Evolutionary conservation across 495 filamentous ascomycete species (phyloP).

Genomic region (Coniosporium apollinis): DNA sequence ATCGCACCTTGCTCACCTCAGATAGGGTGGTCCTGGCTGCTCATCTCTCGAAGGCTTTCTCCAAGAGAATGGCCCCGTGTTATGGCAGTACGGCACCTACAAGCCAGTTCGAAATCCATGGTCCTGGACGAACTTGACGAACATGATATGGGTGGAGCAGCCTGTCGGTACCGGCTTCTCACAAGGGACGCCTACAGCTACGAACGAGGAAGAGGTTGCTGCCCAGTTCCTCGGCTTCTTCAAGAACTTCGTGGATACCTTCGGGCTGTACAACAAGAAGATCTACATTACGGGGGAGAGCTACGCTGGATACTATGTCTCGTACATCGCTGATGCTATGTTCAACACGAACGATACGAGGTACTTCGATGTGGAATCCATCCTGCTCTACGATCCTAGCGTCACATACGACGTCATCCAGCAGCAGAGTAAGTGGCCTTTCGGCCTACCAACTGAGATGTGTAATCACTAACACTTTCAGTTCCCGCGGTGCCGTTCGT

Average conservation of each 20-base stretch:
- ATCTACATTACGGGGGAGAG: slow-evolving; percentile 47
- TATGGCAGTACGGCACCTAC: slow-evolving; percentile 27
- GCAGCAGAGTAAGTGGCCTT: slow-evolving; percentile 24
- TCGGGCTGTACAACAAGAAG: slow-evolving; percentile 42
- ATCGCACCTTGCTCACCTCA: not conserved
- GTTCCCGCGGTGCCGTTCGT: slow-evolving; percentile 45
- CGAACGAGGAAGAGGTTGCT: slow-evolving; percentile 37
- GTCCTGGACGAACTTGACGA: slow-evolving; percentile 14
- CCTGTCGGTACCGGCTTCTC: slow-evolving; percentile 30
- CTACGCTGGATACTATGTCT: slow-evolving; percentile 60
- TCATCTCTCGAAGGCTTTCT: slow-evolving; percentile 22
- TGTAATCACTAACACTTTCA: slow-evolving; percentile 14
- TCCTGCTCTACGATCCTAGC: slow-evolving; percentile 54
- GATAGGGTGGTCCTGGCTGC: slow-evolving; percentile 20
- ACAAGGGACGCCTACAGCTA: slow-evolving; percentile 35
- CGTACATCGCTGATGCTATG: slow-evolving; percentile 64
- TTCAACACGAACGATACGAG: slow-evolving; percentile 47
- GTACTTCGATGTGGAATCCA: slow-evolving; percentile 50
- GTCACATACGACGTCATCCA: slow-evolving; percentile 35
- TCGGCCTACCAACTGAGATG: not conserved
- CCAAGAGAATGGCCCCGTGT: slow-evolving; percentile 25
- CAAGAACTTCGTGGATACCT: slow-evolving; percentile 44
- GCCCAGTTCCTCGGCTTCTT: slow-evolving; percentile 45
- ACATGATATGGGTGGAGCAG: slow-evolving; percentile 20
- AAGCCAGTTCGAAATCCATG: slow-evolving; percentile 12